Conservation (phyloP, 2,329 filamentous ascomycete species). For the Penicillium sp. region DNA sequence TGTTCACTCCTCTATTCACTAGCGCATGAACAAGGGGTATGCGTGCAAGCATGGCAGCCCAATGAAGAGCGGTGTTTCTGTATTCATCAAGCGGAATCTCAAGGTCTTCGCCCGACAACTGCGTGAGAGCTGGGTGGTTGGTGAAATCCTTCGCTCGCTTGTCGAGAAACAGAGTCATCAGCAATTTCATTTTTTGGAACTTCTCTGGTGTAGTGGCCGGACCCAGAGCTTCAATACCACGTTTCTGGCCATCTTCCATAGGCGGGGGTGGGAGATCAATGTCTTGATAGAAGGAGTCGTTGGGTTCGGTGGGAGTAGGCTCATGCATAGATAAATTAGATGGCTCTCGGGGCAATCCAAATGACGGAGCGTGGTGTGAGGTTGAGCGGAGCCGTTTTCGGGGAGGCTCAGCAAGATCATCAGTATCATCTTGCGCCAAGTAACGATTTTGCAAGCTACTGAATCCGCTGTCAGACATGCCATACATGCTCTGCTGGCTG, state of each 20-base stretch:
- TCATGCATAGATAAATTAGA: slow-evolving; percentile 40
- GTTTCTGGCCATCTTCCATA: slow-evolving; percentile 32
- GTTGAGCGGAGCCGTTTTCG: slow-evolving; percentile 68
- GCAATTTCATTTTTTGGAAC: slow-evolving; percentile 75
- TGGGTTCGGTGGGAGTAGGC: slow-evolving; percentile 47
- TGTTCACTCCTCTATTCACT: slow-evolving; percentile 80
- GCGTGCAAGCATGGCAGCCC: slow-evolving; percentile 90
- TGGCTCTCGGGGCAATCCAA: slow-evolving; percentile 34
- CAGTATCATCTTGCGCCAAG: slow-evolving; percentile 40
- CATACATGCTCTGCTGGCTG: slow-evolving; percentile 75
- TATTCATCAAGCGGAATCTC: slow-evolving; percentile 91
- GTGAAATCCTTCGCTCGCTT: slow-evolving; percentile 67
- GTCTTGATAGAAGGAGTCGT: slow-evolving; percentile 49
- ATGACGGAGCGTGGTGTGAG: slow-evolving; percentile 50
- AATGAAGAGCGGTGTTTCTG: slow-evolving; percentile 84
- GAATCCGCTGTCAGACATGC: slow-evolving; percentile 75
- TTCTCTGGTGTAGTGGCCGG: slow-evolving; percentile 61
- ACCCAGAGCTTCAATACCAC: slow-evolving; percentile 46
- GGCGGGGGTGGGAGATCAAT: slow-evolving; percentile 32
- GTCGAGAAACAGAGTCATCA: slow-evolving; percentile 82
- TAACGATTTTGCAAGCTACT: slow-evolving; percentile 60
- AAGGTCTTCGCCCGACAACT: slow-evolving; percentile 74
- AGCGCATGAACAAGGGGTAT: slow-evolving; percentile 78
- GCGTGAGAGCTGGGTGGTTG: slow-evolving; percentile 73
- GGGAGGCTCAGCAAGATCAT: slow-evolving; percentile 70